Base-by-base conservation (phyloP, 2,329 filamentous ascomycete species). In the Alternaria metachromatica region DNA sequence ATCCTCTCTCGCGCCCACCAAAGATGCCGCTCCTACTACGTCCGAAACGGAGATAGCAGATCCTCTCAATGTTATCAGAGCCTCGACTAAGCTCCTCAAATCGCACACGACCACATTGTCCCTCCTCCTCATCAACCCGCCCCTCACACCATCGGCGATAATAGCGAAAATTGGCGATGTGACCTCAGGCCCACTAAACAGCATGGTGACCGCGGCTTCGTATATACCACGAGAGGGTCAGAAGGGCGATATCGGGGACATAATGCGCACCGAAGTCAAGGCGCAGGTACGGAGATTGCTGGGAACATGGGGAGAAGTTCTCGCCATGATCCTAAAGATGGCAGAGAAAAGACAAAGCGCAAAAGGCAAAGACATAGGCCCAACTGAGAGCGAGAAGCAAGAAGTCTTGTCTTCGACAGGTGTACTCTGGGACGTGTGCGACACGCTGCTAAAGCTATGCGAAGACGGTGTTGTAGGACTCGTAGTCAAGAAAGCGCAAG, bases 21-120 rank as follows among this genome's bases (percentile, higher is more conserved):
- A 64, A 28, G 51, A 54, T 15, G 11, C 64, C 28, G 2, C 63
- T 6, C 4, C 56, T 7, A 21, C 56, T 7, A 21, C 61, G 8
- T 11, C 72, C 12, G 62, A 64, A 26, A 62, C 72, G 61, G 79
- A 70, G 51, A 64, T 74, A 5, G 71, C 64, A 58, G 80, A 75
- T 69, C 84, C 89, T 10, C 86, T 97, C 23, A 82, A 88, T 13
- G 85, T 95, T 62, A 88, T 94, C 33, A 87, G 87, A 71, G 90
- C 94, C 72, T 87, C 92, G 0, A 87, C 92, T 1, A 87, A 86
- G 25, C 85, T 96, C 6, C 88, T 97, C 63, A 90, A 88, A 76
- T 92, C 94, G 0, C 93, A 97, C 76, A 88, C 90, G 2, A 97
- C 94, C 6, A 97, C 97, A 67, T 85, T 97, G 25, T 95, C 92